These are phyloP conservation scores for Penicillium sp. DNA, from an alignment of 2,329 filamentous ascomycete genomes.

Conservation along the genomic window DNA sequence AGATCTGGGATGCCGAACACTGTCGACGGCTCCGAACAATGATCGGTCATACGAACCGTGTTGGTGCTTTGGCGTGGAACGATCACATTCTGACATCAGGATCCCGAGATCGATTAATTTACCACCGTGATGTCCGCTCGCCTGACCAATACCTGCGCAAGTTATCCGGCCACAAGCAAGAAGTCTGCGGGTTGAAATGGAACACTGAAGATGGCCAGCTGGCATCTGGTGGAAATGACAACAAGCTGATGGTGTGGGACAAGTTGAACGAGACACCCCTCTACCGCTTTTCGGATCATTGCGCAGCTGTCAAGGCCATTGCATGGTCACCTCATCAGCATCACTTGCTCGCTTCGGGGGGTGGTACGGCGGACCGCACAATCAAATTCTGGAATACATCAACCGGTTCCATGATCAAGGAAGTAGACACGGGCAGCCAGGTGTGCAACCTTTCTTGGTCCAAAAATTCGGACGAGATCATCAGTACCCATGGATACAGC, in stretches of 20 bases:
- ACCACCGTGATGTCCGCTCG: constrained; percentile 90
- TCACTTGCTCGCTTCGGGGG: constrained; percentile 89
- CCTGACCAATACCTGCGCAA: constrained; percentile 87
- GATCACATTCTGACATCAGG: constrained; percentile 95
- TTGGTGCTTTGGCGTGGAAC: constrained; percentile 95
- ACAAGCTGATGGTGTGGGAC: constrained; percentile 98
- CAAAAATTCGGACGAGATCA: constrained; percentile 95
- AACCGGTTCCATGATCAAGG: constrained; percentile 75
- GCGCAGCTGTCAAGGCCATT: constrained; percentile 94
- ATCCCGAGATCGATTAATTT: constrained; percentile 87
- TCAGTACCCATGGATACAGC: constrained; percentile 93
- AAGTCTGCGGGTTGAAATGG: constrained; percentile 95
- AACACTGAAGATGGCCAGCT: constrained; percentile 94
- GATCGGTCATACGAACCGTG: constrained; percentile 91
- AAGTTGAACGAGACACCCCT: constrained; percentile 88
- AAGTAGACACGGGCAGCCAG: constrained; percentile 94
- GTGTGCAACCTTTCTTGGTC: constrained; percentile 99
- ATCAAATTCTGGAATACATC: constrained; percentile 98
- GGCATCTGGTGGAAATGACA: constrained; percentile 95
- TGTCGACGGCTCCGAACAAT: constrained; percentile 85
- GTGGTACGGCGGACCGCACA: constrained; percentile 89
- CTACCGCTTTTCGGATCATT: constrained; percentile 93
- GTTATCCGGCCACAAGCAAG: constrained; percentile 92
- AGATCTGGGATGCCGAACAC: constrained; percentile 95
- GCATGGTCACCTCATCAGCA: constrained; percentile 97